Evolutionary conservation across 148 eudicot genomes (phyloP).

Genomic region (Mesembryanthemum crystallinum): DNA sequence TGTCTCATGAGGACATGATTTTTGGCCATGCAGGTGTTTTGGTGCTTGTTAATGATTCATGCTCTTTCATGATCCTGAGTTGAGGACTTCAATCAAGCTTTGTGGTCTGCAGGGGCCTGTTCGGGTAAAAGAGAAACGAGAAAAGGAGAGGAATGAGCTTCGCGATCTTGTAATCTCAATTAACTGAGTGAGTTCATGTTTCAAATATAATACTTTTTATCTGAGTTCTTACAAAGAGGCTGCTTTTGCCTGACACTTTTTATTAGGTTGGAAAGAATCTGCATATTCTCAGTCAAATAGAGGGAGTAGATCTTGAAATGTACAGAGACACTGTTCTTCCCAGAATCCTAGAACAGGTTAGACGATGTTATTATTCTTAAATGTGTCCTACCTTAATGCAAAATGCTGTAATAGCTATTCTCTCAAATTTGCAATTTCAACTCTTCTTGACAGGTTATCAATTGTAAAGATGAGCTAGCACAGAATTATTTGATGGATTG

Average conservation of each 20-base stretch:
- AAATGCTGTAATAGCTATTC: neutral
- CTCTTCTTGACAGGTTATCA: conserved; percentile 59
- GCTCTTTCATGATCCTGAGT: conserved; percentile 85
- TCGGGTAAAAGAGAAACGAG: conserved; percentile 70
- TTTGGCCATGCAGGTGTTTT: conserved; percentile 97
- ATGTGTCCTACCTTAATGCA: neutral
- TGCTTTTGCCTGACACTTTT: conserved; percentile 31
- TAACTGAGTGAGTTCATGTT: conserved; percentile 40
- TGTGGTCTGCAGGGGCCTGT: conserved; percentile 99
- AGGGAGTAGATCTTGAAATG: conserved; percentile 90
- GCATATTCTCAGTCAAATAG: conserved; percentile 98
- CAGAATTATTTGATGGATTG: conserved; percentile 97
- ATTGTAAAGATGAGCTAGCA: conserved; percentile 91
- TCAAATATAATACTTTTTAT: conserved; percentile 5
- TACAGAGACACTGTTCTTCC: conserved; percentile 91
- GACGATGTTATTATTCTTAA: conserved; percentile 12
- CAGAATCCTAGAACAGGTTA: conserved; percentile 92
- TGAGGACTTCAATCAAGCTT: conserved; percentile 95
- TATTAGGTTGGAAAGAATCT: conserved; percentile 94
- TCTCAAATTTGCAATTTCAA: neutral
- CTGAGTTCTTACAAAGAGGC: conserved; percentile 17
- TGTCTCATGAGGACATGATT: conserved; percentile 79
- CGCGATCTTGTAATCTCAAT: conserved; percentile 82
- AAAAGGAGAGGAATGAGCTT: conserved; percentile 95
- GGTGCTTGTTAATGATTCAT: conserved; percentile 88